Evolutionary conservation across 306 rosid species (phyloP).

Genomic region (Begonia loranthoides): DNA sequence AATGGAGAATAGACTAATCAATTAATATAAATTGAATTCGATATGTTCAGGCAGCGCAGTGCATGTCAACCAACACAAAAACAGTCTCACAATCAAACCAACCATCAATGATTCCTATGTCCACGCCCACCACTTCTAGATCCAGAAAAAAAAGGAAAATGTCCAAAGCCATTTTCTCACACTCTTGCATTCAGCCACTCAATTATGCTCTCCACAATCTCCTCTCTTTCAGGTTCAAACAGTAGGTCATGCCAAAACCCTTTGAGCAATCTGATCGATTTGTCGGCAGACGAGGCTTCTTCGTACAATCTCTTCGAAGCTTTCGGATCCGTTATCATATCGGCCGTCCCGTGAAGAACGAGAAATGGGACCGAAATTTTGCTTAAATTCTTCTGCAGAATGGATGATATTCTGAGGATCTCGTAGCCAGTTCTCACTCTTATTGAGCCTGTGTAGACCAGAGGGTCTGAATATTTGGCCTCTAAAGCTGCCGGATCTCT

Average conservation of each 20-base stretch:
- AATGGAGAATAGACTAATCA: too few species aligned
- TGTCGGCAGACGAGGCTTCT: conserved; percentile 70
- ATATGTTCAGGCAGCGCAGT: too few species aligned
- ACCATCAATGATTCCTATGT: not conserved
- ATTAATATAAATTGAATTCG: too few species aligned
- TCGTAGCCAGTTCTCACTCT: conserved; percentile 75
- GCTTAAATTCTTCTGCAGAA: conserved; percentile 55
- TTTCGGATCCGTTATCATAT: conserved; percentile 63
- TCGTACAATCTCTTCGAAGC: conserved; percentile 54
- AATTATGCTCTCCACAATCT: conserved; percentile 34
- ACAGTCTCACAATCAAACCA: too few species aligned
- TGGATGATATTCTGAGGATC: conserved; percentile 48
- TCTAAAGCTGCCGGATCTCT: conserved; percentile 71
- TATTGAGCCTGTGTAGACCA: conserved; percentile 66
- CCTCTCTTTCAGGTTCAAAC: conserved; percentile 71
- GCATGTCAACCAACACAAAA: not conserved
- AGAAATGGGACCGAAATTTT: conserved; percentile 61
- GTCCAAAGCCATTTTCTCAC: conserved; percentile 9
- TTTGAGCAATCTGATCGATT: conserved; percentile 51
- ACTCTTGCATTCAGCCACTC: conserved; percentile 62
- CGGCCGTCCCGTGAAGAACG: conserved; percentile 81
- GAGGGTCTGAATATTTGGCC: conserved; percentile 78
- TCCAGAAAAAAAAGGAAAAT: not conserved
- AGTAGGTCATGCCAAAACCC: conserved; percentile 76
- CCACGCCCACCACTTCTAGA: not conserved